Evolutionary conservation across 345 rosid species (phyloP).

Genomic region (Rubroshorea leprosula): DNA sequence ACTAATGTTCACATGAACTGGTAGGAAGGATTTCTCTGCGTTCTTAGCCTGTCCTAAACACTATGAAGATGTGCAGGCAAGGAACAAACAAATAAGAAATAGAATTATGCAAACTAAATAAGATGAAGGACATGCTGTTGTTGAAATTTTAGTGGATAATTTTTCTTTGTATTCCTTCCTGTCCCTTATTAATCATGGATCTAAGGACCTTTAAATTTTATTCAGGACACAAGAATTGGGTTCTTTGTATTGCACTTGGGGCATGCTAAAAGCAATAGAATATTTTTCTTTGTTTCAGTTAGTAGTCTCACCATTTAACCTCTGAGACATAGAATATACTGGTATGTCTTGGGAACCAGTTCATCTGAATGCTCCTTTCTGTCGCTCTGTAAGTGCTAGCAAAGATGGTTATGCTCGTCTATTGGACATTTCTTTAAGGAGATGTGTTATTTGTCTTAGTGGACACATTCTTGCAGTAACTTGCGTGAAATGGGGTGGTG

Average conservation of each 20-base stretch:
- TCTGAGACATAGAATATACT: conserved; percentile 27
- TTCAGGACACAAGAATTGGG: conserved; percentile 97
- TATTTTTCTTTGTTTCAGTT: not conserved
- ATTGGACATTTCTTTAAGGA: conserved; percentile 75
- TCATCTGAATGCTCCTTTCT: conserved; percentile 86
- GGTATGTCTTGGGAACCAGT: conserved; percentile 97
- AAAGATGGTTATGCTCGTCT: conserved; percentile 99
- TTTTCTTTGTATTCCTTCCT: not conserved
- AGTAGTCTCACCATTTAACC: not conserved
- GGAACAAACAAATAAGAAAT: not conserved
- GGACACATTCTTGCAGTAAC: conserved; percentile 95
- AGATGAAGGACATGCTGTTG: not conserved
- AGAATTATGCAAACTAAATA: not conserved
- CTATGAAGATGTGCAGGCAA: not conserved
- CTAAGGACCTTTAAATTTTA: not conserved
- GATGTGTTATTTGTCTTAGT: conserved; percentile 66
- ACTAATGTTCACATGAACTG: conserved; percentile 87
- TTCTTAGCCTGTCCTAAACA: not conserved
- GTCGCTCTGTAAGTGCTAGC: conserved; percentile 92
- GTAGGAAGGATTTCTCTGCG: conserved; percentile 25
- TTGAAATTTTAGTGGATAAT: not conserved
- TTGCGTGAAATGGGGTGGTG: conserved; percentile 99
- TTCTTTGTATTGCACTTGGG: conserved; percentile 56
- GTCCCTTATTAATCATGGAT: not conserved
- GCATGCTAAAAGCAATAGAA: conserved; percentile 1